phyloP scores from a whole-genome alignment of 1,284 basidiomycete species.

The Ustilago lituana region DNA sequence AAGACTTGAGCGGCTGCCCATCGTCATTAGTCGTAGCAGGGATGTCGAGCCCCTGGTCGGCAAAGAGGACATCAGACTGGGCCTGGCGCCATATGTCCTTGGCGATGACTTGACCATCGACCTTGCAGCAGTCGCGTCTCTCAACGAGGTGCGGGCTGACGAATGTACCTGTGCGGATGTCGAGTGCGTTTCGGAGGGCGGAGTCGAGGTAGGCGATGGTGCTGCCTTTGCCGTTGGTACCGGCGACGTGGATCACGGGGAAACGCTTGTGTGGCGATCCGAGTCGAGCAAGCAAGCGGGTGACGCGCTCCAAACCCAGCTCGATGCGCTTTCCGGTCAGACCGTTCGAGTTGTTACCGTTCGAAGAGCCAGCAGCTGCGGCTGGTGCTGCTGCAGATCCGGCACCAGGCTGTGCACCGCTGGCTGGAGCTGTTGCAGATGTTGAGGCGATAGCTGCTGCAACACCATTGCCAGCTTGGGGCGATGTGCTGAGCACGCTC shows the following conservation, averaged over 20 bases:
- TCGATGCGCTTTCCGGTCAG: constrained; percentile 72
- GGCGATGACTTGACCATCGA: constrained; percentile 75
- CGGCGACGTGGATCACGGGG: constrained; percentile 90
- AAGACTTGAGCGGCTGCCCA: constrained; percentile 43
- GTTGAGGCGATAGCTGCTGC: background rate
- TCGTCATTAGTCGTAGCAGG: constrained; percentile 69
- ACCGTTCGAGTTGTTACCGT: constrained; percentile 6
- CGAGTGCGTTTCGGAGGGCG: constrained; percentile 72
- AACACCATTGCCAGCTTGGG: background rate
- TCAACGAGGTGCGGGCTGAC: constrained; percentile 91
- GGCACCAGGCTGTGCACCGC: background rate
- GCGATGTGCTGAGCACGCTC: background rate
- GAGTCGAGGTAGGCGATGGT: constrained; percentile 84
- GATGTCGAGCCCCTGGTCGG: constrained; percentile 74
- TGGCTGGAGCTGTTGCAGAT: background rate
- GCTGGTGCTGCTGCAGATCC: background rate
- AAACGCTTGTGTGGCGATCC: constrained; percentile 73
- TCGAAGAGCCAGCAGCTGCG: constrained; percentile 2
- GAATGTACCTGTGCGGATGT: constrained; percentile 80
- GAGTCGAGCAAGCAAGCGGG: constrained; percentile 73
- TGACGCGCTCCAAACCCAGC: constrained; percentile 79
- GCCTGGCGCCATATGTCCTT: constrained; percentile 72
- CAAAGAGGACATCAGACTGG: constrained; percentile 71
- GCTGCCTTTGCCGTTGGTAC: constrained; percentile 97
- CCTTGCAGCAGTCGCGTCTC: constrained; percentile 79